A percentile compares a stretch with the other conserved stretches of the same genome.
Conservation (phyloP, 768 basidiomycete genomes). For the Russula sp. region DNA sequence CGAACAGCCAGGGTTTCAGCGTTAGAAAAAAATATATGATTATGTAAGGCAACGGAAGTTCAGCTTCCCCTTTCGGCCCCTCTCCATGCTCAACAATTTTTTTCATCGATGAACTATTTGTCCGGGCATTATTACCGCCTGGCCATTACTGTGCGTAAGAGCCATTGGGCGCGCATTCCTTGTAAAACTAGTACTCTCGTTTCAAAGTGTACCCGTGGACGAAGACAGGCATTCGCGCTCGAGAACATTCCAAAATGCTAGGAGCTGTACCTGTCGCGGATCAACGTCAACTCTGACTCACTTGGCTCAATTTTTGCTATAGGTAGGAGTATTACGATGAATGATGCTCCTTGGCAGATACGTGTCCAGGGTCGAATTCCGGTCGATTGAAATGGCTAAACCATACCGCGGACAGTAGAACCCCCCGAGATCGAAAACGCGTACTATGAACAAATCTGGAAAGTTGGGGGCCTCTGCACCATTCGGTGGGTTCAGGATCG, state of each 20-base stretch:
- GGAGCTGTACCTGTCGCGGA: neutral
- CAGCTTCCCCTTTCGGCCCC: no score
- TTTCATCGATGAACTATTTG: neutral
- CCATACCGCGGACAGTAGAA: neutral
- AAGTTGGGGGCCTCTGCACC: neutral
- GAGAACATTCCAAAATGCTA: neutral
- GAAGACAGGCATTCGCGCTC: neutral
- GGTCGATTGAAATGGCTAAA: neutral
- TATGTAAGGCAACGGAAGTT: no score
- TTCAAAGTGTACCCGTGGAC: neutral
- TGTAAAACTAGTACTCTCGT: neutral
- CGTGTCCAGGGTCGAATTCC: no score
- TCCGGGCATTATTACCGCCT: neutral
- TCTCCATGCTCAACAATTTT: neutral
- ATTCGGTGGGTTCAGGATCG: neutral
- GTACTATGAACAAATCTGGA: neutral
- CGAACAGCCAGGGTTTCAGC: no score
- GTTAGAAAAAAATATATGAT: no score
- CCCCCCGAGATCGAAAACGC: neutral
- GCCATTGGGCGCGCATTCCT: neutral
- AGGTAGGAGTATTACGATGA: neutral
- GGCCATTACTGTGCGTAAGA: neutral
- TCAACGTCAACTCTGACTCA: neutral
- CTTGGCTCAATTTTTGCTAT: neutral
- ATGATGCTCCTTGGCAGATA: conserved; percentile 1